Conservation (phyloP, 2,329 filamentous ascomycete species). For the Exophiala lecanii-corni region DNA sequence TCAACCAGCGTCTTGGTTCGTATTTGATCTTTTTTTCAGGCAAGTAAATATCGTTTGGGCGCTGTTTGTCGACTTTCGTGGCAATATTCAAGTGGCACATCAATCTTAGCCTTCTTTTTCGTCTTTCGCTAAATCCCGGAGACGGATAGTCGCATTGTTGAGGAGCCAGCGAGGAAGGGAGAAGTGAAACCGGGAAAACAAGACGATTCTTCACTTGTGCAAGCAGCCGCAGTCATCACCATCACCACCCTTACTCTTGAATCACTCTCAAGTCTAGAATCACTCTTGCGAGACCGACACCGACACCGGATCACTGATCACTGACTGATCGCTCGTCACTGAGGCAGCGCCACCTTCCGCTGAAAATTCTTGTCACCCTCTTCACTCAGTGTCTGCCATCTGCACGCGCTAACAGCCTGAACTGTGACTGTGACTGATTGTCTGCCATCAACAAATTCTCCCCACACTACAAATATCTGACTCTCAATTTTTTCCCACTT, state of each 20-base stretch:
- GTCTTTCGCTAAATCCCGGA: background rate
- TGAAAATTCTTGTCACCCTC: background rate
- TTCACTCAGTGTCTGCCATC: background rate
- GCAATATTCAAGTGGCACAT: background rate
- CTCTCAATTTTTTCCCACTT: slow-evolving; percentile 5
- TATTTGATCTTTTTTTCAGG: background rate
- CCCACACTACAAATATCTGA: slow-evolving; percentile 4
- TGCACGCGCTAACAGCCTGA: background rate
- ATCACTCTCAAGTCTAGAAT: too few species aligned
- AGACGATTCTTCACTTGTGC: background rate
- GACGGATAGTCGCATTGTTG: background rate
- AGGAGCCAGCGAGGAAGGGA: background rate
- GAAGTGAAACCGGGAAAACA: background rate
- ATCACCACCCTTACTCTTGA: too few species aligned
- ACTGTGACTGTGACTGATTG: background rate
- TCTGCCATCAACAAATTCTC: background rate
- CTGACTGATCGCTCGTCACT: background rate
- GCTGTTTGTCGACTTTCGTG: background rate
- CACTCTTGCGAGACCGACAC: background rate
- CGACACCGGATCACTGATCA: background rate
- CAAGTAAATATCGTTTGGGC: too few species aligned
- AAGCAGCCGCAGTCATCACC: background rate
- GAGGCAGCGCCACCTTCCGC: background rate
- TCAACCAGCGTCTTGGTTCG: background rate
- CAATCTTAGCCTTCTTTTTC: background rate